Evolutionary conservation across 1,284 basidiomycete species (phyloP), one percentile per base, ranked within the genome.

Genomic region (Hemileia vastatrix): DNA sequence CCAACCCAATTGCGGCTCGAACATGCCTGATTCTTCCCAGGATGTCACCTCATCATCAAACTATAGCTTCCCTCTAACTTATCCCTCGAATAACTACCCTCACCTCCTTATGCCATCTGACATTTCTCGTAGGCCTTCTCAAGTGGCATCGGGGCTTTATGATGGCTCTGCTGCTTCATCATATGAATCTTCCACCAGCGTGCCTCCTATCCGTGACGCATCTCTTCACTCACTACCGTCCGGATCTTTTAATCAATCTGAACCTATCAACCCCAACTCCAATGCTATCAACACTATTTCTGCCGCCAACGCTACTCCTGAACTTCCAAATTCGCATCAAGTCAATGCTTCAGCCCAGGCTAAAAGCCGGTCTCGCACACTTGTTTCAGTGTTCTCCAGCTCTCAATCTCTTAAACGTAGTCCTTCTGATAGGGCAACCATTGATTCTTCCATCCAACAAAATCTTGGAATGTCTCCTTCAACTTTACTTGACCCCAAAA

Each of bases 401-500:
- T 56, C 40, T 57, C 53, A 57, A 55, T 54, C 63, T 24, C 60
- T 62, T 48, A 58, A 60, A 33, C 47, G 53, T 40, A 47, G 52
- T 21, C 63, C 57, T 49, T 65, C 47, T n/a, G 55, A 52, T 32
- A 15, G 49, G n/a, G 51, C 9, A 43, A 21, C 6, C n/a, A 43
- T 43, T 24, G 54, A 53, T 53, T 33, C 44, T 21, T 31, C 59
- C 61, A 40, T 51, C 63, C 48, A 60, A 32, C 60, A 62, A 5
- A 31, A 60, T 6, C 54, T 61, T 63, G 73, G 78, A 21, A 81
- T 81, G 32, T 79, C 67, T 54, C 63, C 72, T 13, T 75, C 75
- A 45, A 72, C 76, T 24, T 77, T 77, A 31, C 77, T 78, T 57
- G 89, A 94, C 73, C 81, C 85, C 64, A 92, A 93, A 80, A 86